phyloP scores from a whole-genome alignment of 129 eudicot genomes.

The Ambrosia trifida region DNA sequence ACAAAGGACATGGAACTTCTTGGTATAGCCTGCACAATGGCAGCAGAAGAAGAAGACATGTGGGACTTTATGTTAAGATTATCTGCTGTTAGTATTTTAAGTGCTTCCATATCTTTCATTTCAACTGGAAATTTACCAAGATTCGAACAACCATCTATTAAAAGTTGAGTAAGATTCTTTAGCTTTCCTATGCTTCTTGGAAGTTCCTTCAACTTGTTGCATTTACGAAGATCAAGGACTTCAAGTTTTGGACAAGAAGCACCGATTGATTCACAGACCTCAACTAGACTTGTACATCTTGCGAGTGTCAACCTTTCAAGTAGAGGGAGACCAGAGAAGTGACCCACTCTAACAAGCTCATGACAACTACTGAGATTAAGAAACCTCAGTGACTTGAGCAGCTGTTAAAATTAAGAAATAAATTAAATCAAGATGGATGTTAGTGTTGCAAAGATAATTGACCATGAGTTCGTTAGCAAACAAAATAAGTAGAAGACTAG shows the following conservation, averaged over 20 bases:
- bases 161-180: conserved; percentile 11
- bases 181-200: conserved; percentile 24
- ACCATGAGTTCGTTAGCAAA: background rate
- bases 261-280: background rate
- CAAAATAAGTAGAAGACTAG: background rate
- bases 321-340: conserved; percentile 12
- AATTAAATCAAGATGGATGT: background rate
- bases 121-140: conserved; percentile 8
- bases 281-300: background rate
- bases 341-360: conserved; percentile 20
- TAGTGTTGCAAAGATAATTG: background rate
- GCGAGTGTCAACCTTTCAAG: conserved; percentile 9
- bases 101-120: conserved; percentile 5
- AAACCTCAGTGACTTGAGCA: conserved; percentile 6
- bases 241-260: background rate
- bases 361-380: conserved; percentile 9
- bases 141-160: conserved; percentile 26
- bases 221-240: conserved; percentile 21
- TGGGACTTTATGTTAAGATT: background rate
- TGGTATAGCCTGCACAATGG: background rate
- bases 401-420: background rate
- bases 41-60: background rate
- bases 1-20: background rate
- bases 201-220: conserved; percentile 16
- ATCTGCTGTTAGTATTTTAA: background rate